Percentiles rank a stretch among this genome's conserved stretches.
phyloP scores from a whole-genome alignment of 1,284 basidiomycete genomes.

The Xerocomus nothofagi region DNA sequence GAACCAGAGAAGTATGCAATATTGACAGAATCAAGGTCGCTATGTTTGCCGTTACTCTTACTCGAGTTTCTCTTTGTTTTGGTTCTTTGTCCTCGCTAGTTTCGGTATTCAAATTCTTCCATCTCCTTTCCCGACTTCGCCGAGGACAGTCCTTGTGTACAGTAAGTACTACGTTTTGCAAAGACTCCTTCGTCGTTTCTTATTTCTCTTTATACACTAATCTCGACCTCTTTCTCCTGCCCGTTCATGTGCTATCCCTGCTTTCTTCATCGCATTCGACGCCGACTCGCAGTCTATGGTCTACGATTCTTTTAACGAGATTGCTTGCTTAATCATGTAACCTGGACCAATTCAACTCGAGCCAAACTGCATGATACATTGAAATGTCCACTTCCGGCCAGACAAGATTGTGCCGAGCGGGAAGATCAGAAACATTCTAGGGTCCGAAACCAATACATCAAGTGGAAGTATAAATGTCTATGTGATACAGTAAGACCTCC shows the following conservation, averaged over 20 bases:
- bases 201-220: constrained; percentile 37
- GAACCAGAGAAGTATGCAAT: constrained; percentile 30
- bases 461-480: background rate
- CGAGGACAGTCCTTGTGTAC: constrained; percentile 27
- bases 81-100: constrained; percentile 1
- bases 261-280: constrained; percentile 1
- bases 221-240: constrained; percentile 3
- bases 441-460: background rate
- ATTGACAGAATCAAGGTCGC: constrained; percentile 20
- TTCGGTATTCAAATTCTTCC: background rate
- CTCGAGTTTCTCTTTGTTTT: constrained; percentile 1
- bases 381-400: background rate
- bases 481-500: background rate
- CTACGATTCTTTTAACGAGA: constrained; percentile 20
- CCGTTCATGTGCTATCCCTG: constrained; percentile 12
- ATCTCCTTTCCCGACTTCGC: constrained; percentile 1
- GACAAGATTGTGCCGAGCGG: background rate
- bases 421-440: background rate
- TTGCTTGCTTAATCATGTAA: constrained; percentile 21
- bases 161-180: constrained; percentile 27
- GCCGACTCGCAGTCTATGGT: constrained; percentile 12
- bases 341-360: constrained; percentile 3
- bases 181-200: constrained; percentile 21
- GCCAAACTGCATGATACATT: background rate
- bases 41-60: background rate